Conservation (phyloP, 176 grass and related monocot species). For the Paspalum vaginatum region DNA sequence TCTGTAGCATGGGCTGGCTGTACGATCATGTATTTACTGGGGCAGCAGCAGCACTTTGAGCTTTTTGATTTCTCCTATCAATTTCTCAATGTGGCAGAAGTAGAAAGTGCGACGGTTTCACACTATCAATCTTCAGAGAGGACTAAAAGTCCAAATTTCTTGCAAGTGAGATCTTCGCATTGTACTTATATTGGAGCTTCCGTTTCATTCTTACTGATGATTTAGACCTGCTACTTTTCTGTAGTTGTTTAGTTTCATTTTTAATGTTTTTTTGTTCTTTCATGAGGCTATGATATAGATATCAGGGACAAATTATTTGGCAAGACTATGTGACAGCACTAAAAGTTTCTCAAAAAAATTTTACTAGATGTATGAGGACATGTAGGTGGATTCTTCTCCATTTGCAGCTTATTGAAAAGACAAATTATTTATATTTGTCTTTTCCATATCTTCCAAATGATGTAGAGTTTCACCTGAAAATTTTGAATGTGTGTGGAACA, state of each 20-base stretch:
- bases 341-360: not conserved
- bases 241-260: not conserved
- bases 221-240: not conserved
- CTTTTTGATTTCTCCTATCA: slow-evolving; percentile 97
- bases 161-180: slow-evolving; percentile 63
- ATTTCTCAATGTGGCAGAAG: slow-evolving; percentile 93
- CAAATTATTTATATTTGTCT: not conserved
- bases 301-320: not conserved
- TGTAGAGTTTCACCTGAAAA: not conserved
- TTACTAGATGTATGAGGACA: not conserved
- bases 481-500: not conserved
- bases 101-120: slow-evolving; percentile 62
- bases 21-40: slow-evolving; percentile 95
- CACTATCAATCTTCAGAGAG: slow-evolving; percentile 66
- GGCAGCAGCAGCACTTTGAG: slow-evolving; percentile 97
- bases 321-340: not conserved
- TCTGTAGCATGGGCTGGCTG: slow-evolving; percentile 98
- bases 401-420: not conserved
- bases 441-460: slow-evolving; percentile 12
- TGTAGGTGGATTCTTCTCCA: not conserved
- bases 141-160: slow-evolving; percentile 62
- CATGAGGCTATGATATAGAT: slow-evolving; percentile 7
- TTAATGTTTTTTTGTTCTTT: not conserved
- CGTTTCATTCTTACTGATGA: not conserved
- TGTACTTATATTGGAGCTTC: slow-evolving; percentile 5